phyloP scores from a whole-genome alignment of 345 rosid species.

The Gossypium thurberi region DNA sequence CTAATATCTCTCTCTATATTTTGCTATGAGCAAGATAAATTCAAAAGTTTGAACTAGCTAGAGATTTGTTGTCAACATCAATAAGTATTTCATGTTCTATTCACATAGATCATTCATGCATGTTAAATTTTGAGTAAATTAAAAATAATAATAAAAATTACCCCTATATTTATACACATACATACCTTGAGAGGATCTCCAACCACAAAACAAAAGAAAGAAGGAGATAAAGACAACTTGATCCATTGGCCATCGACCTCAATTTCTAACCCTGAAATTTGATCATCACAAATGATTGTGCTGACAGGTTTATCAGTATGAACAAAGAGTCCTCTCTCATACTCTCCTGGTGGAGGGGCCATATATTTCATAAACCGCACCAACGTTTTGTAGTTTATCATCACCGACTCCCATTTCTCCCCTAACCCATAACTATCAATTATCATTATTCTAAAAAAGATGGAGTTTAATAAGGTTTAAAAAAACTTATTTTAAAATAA shows the following conservation, averaged over 20 bases:
- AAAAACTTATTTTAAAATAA: no score
- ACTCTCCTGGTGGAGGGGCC: background rate
- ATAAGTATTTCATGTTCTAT: no score
- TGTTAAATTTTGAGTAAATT: no score
- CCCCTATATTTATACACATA: background rate
- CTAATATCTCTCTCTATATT: no score
- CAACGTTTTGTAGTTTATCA: background rate
- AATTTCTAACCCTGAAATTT: background rate
- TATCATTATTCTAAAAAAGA: no score
- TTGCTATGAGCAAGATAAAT: no score
- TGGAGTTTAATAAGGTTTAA: no score
- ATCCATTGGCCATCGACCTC: background rate
- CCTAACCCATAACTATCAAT: constrained; percentile 8
- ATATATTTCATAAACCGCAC: constrained; percentile 10
- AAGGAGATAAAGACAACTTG: background rate
- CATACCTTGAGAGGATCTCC: constrained; percentile 16
- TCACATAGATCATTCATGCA: no score
- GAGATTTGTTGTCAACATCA: no score
- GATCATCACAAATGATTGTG: constrained; percentile 1
- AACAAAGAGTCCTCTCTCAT: background rate
- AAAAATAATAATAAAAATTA: no score
- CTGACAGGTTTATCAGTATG: background rate
- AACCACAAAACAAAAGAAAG: constrained; percentile 5
- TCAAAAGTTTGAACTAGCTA: no score
- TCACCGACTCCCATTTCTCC: background rate